Base-by-base conservation (phyloP, 2,329 filamentous ascomycete species). In the Fonsecaea nubica region DNA sequence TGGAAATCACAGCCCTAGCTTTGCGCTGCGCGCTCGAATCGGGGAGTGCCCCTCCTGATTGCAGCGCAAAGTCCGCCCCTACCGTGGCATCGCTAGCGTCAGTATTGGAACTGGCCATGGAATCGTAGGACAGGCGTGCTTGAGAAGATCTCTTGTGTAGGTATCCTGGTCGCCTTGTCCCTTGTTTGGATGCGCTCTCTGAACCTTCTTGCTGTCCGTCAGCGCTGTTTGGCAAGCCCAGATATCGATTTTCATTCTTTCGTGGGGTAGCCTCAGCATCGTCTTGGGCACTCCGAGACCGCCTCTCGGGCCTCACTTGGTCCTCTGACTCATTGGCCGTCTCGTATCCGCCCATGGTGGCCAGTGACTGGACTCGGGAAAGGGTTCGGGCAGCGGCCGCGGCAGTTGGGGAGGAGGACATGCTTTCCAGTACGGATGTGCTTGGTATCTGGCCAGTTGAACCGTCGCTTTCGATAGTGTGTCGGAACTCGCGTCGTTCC, bases 21-120 rank as follows among this genome's bases (percentile, higher is more conserved):
- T 81, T 75, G 63, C 79, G 82, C 42, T 84, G 64, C 30, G 63
- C 55, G n/a, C 67, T 71, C 15, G 64, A 67, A 48, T 72, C 72
- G 1, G 92, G 88, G 4, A 87, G 82, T 12, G 92, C 90, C 32
- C 92, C 92, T 18, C 92, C 92, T 1, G 92, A 91, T 74, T 96
- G 92, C 40, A 96, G 81, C 30, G 92, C 91, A 78, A 90, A 95
- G 76, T 97, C 93, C 8, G 88, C 87, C 6, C 90, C 90, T 18
- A 92, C 81, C 4, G 91, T 93, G 3, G 85, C 85, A 70, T 96
- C 92, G 74, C 89, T 94, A 8, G 81, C 82, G 68, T 91, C 89
- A 40, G 82, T 85, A 52, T 84, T 87, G 30, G 77, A 80, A 60
- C 84, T 84, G 6, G 83, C 81, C 52, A 83, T 75, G 0, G 86